Conservation (phyloP, 352 stramenopile genomes). For the Globisporangium lucens region DNA sequence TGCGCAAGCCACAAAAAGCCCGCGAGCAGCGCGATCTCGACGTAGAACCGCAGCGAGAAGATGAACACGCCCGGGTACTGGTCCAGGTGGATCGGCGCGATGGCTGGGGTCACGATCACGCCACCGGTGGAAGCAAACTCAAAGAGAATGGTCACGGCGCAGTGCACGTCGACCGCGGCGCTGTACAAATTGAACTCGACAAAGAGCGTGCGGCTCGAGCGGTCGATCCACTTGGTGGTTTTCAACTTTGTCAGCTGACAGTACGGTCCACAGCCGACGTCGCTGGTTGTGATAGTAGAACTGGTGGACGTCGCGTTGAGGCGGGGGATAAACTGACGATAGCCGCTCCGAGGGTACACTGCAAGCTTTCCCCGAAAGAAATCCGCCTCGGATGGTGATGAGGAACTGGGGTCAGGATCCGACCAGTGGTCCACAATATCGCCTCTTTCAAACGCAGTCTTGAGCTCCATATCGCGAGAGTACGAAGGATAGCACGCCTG, state of each 20-base stretch:
- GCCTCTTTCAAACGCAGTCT: slow-evolving; percentile 6
- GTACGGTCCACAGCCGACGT: slow-evolving; percentile 22
- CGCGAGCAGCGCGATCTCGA: slow-evolving; percentile 41
- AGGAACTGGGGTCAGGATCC: slow-evolving; percentile 9
- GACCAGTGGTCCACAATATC: slow-evolving; percentile 34
- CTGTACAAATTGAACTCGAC: slow-evolving; percentile 73
- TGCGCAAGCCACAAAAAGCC: slow-evolving; percentile 43
- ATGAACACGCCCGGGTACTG: slow-evolving; percentile 47
- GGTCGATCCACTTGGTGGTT: slow-evolving; percentile 49
- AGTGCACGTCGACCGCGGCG: slow-evolving; percentile 42
- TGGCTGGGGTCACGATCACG: slow-evolving; percentile 25
- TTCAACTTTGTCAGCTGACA: slow-evolving; percentile 40
- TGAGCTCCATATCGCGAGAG: slow-evolving; percentile 22
- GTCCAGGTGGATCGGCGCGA: slow-evolving; percentile 47
- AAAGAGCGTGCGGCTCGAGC: slow-evolving; percentile 42
- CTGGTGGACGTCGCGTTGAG: slow-evolving; percentile 10
- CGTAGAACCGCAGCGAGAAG: slow-evolving; percentile 41
- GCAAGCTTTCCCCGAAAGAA: slow-evolving; percentile 31
- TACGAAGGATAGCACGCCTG: slow-evolving; percentile 41
- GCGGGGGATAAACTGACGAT: slow-evolving; percentile 25
- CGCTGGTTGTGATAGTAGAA: not conserved
- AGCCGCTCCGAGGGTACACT: slow-evolving; percentile 27
- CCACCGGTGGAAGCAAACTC: slow-evolving; percentile 45
- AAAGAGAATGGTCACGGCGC: slow-evolving; percentile 46
- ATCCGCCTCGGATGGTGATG: slow-evolving; percentile 1